Base-by-base conservation (phyloP, 352 stramenopile genomes). In the Blastocystis sp. region DNA sequence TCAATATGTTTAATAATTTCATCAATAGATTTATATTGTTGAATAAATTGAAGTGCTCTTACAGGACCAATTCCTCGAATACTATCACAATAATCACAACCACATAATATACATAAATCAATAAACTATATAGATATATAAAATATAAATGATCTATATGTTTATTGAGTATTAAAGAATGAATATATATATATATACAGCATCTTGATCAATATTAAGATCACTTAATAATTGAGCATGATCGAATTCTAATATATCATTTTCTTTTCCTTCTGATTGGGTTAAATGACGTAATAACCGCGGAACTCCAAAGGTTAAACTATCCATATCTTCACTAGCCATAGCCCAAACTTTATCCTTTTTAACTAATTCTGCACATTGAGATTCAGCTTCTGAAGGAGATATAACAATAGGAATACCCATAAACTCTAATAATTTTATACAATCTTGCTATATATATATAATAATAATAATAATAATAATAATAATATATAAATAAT, bases 251-350 rank as follows among this genome's bases (percentile, higher is more conserved):
- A 74, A 28, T 37, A 39, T 30, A 34, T 36, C 21, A 18, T 10
- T 30, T 56, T 67, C 23, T 19, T 19, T 28, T 37, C 55, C 32
- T 40, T 55, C 41, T 67, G 58, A 5, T 41, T 76, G 77, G 16
- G 81, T 93, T 56, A 93, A 62, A 13, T 80, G 78, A 27, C 88
- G 82, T 23, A 95, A 78, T 30, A 95, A 69, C 47, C 94, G 77
- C 0, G 91, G 88, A n/a, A 89, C 88, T 16, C 77, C 76, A 69
- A 97, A 97, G 23, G 89, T 97, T 56, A 98, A 73, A 11, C 84
- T 84, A 68, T 98, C 91, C 89, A 96, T 97, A 75, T 98, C 91
- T 75, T 98, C 91, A 0, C 89, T 97, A 18, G 80, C 89, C 0
- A 82, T 79, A 2, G 83, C 89, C 66, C 84, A 96, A 0, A 94